Base-by-base conservation (phyloP, 768 basidiomycete species). In the Panellus pusillus region DNA sequence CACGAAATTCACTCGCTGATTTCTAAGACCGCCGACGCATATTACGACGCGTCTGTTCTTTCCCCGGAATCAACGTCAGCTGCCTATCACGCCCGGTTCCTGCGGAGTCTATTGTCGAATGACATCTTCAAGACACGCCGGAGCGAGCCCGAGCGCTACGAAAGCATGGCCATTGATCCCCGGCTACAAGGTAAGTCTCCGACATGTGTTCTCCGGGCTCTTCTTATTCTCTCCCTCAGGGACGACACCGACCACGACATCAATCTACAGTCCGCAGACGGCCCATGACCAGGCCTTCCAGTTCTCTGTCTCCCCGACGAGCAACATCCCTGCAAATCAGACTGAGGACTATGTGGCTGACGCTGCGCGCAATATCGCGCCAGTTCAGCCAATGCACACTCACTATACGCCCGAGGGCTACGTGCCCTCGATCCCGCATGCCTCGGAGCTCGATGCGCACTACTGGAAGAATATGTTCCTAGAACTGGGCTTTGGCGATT, bases 41-140 rank as follows among this genome's bases (percentile, higher is more conserved):
- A 91, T 65, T 79, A 86, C 47, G 84, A 86, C 51, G 87, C 87
- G 14, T 85, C 87, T 9, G 70, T 77, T 32, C 69, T 82, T 41
- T 82, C 83, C 15, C 76, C 81, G 5, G 79, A 81, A 24, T 81
- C 83, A 27, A 82, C 81, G 38, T 80, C 83, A 15, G 85, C 86
- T n/a, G 82, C 83, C 31, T 84, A 85, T 57, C 91, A 93, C 62
- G 82, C 87, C 37, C 86, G 90, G 46, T 93, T 93, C 71, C 72
- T 93, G 36, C 81, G 82, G 63, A 82, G 78, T 52, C 75, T 93
- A 42, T 76, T 92, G 36, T 77, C 76, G 32, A 78, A 81, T 60
- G 87, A 89, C 61, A 77, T 78, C 51, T 78, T 83, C 63, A 79
- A 80, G 60, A 68, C 76, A 45, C 79, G 80, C 51, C 76, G 76